phyloP scores from a whole-genome alignment of 2,329 filamentous ascomycete genomes.

The Pseudodiploospora longispora region DNA sequence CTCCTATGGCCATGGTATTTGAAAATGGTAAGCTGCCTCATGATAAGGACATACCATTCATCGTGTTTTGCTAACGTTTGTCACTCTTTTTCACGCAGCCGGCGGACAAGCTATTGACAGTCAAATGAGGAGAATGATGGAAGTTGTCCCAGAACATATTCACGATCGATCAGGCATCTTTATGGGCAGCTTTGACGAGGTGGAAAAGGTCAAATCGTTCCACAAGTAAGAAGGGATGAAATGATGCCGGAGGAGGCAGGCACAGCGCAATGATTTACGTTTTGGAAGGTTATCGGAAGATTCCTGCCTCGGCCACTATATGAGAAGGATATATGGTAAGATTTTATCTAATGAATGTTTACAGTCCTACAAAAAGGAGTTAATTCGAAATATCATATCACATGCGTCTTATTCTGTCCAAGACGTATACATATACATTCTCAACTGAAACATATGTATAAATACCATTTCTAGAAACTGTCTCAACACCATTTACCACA shows the following conservation, averaged over 20 bases:
- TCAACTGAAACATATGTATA: not conserved
- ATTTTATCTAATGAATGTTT: too few species aligned
- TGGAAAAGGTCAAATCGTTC: slow-evolving; percentile 87
- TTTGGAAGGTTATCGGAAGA: not conserved
- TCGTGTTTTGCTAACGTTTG: slow-evolving; percentile 17
- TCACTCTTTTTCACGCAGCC: slow-evolving; percentile 40
- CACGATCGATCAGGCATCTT: slow-evolving; percentile 95
- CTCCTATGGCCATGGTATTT: slow-evolving; percentile 97
- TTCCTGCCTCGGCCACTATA: too few species aligned
- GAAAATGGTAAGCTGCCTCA: slow-evolving; percentile 69
- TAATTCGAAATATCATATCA: too few species aligned
- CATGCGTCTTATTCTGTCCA: too few species aligned
- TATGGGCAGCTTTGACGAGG: slow-evolving; percentile 87
- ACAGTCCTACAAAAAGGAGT: too few species aligned
- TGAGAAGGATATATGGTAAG: too few species aligned
- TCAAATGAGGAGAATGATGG: slow-evolving; percentile 84
- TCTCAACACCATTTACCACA: slow-evolving; percentile 26
- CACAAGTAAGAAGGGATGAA: slow-evolving; percentile 38
- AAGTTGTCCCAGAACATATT: slow-evolving; percentile 82
- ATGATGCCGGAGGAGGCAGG: not conserved
- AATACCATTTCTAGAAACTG: not conserved
- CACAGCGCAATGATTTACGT: not conserved
- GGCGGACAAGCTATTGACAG: slow-evolving; percentile 89
- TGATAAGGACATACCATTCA: not conserved
- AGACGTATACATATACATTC: too few species aligned